These are phyloP conservation scores for Sporothrix brunneoviolacea DNA, from an alignment of 2,329 filamentous ascomycete genomes.

Conservation along the genomic window DNA sequence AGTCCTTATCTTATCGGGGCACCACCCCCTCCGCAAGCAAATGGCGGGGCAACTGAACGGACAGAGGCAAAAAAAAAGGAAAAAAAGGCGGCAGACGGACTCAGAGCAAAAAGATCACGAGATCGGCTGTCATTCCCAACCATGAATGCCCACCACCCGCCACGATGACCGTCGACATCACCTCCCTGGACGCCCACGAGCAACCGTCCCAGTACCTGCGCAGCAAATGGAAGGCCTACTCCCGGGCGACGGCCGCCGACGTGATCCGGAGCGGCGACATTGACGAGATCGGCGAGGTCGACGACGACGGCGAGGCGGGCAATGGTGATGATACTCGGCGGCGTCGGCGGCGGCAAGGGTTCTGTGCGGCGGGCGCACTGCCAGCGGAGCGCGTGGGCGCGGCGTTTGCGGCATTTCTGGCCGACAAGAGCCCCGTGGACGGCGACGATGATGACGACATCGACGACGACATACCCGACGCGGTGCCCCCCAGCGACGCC, in stretches of 20 bases:
- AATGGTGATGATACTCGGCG: too few relatives aligned
- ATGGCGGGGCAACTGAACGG: constrained; percentile 12
- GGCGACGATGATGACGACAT: constrained; percentile 4
- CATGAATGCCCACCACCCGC: neutral
- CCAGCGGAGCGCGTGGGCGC: constrained; percentile 34
- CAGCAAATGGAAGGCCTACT: constrained; percentile 67
- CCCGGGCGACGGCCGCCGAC: constrained; percentile 48
- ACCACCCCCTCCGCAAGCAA: neutral
- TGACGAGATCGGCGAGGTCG: constrained; percentile 41
- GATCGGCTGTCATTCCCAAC: neutral
- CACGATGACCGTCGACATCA: constrained; percentile 37
- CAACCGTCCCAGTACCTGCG: constrained; percentile 66
- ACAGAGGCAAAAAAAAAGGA: neutral
- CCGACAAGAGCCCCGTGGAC: constrained; percentile 18
- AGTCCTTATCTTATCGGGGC: constrained; percentile 8
- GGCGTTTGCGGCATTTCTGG: constrained; percentile 36
- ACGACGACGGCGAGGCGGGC: neutral
- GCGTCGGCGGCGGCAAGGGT: constrained; percentile 20
- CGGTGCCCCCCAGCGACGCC: constrained; percentile 20
- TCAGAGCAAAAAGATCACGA: neutral
- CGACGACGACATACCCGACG: neutral
- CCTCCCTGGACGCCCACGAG: constrained; percentile 65
- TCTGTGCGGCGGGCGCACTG: constrained; percentile 40
- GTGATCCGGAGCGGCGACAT: constrained; percentile 50
- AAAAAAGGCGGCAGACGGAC: too few relatives aligned